phyloP scores from a whole-genome alignment of 768 basidiomycete species.

The Lentinula sp. region DNA sequence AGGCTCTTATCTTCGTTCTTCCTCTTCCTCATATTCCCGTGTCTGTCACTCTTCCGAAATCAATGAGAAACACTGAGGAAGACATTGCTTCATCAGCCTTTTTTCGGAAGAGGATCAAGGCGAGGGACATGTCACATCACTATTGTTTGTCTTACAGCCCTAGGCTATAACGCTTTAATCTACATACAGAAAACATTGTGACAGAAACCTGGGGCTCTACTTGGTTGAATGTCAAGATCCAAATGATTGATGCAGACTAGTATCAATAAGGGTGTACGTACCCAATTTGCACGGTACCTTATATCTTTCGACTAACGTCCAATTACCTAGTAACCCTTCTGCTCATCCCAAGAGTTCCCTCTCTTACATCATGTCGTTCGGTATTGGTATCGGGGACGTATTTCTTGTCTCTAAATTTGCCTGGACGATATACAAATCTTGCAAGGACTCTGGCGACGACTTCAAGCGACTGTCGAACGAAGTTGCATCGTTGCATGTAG shows the following conservation, averaged over 20 bases:
- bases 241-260: neutral
- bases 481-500: constrained; percentile 6
- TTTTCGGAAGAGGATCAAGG: no score
- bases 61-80: no score
- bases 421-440: constrained; percentile 8
- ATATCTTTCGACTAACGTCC: neutral
- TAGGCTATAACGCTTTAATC: no score
- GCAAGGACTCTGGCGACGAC: constrained; percentile 6
- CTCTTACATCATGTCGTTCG: neutral
- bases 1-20: neutral
- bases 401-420: constrained; percentile 3
- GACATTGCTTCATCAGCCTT: no score
- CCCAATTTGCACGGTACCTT: neutral
- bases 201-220: no score
- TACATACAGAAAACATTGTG: no score
- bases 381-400: constrained; percentile 7
- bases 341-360: neutral
- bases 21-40: no score
- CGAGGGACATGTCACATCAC: no score
- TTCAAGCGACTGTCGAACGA: constrained; percentile 3
- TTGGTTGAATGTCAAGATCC: no score
- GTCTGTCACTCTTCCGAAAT: no score
- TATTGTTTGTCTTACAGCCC: no score
- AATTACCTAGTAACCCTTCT: no score
- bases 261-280: neutral